Conservation (phyloP, 2,329 filamentous ascomycete species). For the Cladosporium sp. region DNA sequence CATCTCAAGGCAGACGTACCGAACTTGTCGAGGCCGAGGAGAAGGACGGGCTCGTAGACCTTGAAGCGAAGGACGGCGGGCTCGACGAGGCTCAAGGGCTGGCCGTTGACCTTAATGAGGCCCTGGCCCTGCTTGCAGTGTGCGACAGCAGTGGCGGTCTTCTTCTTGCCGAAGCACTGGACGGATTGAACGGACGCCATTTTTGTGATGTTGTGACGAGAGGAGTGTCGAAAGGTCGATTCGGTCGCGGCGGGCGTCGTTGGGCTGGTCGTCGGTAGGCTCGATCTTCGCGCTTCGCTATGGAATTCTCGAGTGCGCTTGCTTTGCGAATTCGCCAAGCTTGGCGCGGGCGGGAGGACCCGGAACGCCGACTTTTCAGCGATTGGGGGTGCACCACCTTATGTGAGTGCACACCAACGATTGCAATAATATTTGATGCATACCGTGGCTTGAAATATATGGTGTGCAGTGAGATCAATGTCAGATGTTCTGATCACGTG, state of each 20-base stretch:
- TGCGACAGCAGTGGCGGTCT: conserved; percentile 72
- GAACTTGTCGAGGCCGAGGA: conserved; percentile 97
- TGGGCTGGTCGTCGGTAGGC: conserved; percentile 18
- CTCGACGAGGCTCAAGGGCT: conserved; percentile 89
- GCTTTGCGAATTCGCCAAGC: background rate
- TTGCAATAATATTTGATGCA: background rate
- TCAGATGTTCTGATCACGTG: background rate
- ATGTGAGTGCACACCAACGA: background rate
- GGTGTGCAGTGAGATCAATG: background rate
- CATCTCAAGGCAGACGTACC: conserved; percentile 45
- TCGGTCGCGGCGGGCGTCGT: conserved; percentile 19
- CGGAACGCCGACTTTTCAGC: background rate
- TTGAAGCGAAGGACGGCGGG: conserved; percentile 98
- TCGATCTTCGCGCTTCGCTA: conserved; percentile 1
- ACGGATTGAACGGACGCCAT: conserved; percentile 68
- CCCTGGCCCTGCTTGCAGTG: conserved; percentile 91
- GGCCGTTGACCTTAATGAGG: conserved; percentile 98
- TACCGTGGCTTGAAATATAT: background rate
- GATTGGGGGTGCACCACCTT: background rate
- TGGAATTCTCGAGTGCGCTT: background rate
- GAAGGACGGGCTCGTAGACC: conserved; percentile 98
- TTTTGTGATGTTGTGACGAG: conserved; percentile 33
- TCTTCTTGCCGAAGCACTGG: conserved; percentile 97
- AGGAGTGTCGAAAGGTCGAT: conserved; percentile 17
- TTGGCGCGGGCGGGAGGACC: background rate